A percentile compares a stretch with the other conserved stretches of the same genome.
Evolutionary conservation across 2,329 filamentous ascomycete species (phyloP).

Genomic region (Didymella segeticola): DNA sequence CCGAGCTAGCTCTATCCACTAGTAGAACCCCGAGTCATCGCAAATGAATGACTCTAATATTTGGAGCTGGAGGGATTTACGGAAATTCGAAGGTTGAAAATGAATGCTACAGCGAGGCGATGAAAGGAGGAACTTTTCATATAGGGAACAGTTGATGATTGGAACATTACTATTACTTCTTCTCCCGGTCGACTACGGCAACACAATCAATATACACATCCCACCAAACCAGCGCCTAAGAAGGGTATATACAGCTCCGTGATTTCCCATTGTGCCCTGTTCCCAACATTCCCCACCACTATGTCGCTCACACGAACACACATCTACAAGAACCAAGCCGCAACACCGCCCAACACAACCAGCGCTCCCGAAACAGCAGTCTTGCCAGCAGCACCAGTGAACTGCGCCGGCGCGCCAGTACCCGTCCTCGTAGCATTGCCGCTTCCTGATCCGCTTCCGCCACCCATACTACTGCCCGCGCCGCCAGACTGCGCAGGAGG

Average conservation of each 20-base stretch:
- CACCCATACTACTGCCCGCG: background rate
- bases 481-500: background rate
- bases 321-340: constrained; percentile 3
- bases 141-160: background rate
- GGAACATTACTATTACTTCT: background rate
- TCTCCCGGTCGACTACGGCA: background rate
- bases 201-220: background rate
- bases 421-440: background rate
- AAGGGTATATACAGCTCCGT: constrained; percentile 1
- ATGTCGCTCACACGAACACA: too few species aligned
- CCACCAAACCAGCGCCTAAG: background rate
- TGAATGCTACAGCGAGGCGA: too few species aligned
- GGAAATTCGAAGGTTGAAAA: too few species aligned
- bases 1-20: background rate
- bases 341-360: background rate
- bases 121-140: too few species aligned
- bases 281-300: background rate
- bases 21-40: too few species aligned
- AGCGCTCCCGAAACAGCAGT: background rate
- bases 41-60: too few species aligned
- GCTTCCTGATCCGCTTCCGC: background rate
- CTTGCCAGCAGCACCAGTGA: constrained; percentile 16
- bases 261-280: too few species aligned
- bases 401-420: constrained; percentile 5
- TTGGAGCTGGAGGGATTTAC: too few species aligned